Percentiles rank a stretch among this genome's conserved stretches.
Conservation (phyloP, 2,329 filamentous ascomycete species). For the Colletotrichum noveboracense region DNA sequence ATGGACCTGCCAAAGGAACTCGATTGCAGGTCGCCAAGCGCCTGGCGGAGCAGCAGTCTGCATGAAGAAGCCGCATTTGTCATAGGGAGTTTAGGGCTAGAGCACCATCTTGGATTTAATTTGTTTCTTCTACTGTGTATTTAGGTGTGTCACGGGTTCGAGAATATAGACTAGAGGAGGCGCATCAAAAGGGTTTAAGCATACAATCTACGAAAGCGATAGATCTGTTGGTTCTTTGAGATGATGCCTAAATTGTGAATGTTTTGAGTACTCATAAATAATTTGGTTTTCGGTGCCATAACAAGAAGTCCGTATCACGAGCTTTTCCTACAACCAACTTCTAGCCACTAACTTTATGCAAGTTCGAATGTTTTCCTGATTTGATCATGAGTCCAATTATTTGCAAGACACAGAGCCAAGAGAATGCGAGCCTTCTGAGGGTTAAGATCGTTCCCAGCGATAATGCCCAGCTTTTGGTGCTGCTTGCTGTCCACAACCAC, state of each 20-base stretch:
- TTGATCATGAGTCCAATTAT: neutral
- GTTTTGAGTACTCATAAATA: neutral
- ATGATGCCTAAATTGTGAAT: neutral
- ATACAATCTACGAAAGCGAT: neutral
- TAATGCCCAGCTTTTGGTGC: neutral
- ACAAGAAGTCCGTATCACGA: neutral
- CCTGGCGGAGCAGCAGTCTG: neutral
- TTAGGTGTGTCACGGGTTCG: neutral
- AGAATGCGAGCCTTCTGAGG: constrained; percentile 2
- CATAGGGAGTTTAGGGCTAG: neutral
- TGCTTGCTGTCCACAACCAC: neutral
- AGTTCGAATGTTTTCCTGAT: neutral
- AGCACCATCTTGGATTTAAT: neutral
- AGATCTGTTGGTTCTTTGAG: neutral
- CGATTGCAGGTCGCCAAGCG: neutral
- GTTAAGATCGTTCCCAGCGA: neutral
- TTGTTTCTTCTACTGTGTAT: neutral
- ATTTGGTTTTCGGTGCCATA: neutral
- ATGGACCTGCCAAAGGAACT: neutral
- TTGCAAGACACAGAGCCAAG: neutral
- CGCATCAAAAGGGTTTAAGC: neutral
- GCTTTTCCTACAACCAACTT: neutral
- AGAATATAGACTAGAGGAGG: neutral
- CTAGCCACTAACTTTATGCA: neutral
- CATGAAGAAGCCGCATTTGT: neutral